Conservation (phyloP, 2,329 filamentous ascomycete genomes). For the Exophiala alcalophila region DNA sequence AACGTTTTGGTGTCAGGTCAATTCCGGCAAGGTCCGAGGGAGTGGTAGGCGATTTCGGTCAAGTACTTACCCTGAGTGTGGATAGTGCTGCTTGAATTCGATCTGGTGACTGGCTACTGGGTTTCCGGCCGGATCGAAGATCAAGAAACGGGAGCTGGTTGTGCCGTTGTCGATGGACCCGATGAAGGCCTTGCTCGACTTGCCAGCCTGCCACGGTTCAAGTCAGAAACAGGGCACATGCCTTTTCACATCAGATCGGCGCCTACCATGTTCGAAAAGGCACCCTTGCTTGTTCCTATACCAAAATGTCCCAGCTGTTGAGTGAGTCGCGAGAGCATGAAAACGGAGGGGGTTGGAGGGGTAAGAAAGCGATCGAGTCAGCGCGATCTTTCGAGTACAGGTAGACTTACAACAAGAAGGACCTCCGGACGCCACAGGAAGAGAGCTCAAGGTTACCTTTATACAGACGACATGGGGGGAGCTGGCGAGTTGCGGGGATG, state of each 20-base stretch:
- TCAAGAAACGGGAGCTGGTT: conserved; percentile 76
- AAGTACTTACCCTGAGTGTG: conserved; percentile 65
- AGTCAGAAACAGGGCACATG: not conserved
- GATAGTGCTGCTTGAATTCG: conserved; percentile 75
- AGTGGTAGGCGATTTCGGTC: too few species aligned
- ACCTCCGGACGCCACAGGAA: too few species aligned
- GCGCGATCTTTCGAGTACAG: too few species aligned
- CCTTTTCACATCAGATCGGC: too few species aligned
- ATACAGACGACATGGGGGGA: too few species aligned
- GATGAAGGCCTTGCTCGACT: conserved; percentile 52
- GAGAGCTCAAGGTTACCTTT: too few species aligned
- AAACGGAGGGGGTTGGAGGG: not conserved
- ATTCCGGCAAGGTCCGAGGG: not conserved
- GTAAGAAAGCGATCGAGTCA: too few species aligned
- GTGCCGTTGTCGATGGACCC: conserved; percentile 82
- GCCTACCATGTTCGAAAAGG: conserved; percentile 7
- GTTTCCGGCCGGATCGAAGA: conserved; percentile 71
- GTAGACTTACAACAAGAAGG: not conserved
- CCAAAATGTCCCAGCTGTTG: conserved; percentile 8
- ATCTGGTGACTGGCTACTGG: conserved; percentile 75
- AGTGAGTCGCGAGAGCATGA: conserved; percentile 8
- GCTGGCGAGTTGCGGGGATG: not conserved
- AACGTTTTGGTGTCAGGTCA: conserved; percentile 2
- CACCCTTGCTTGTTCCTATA: not conserved
- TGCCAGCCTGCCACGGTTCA: conserved; percentile 6